Percentiles rank a stretch among this genome's conserved stretches.
phyloP scores from a whole-genome alignment of 306 rosid genomes.

The Trifolium pratense region DNA sequence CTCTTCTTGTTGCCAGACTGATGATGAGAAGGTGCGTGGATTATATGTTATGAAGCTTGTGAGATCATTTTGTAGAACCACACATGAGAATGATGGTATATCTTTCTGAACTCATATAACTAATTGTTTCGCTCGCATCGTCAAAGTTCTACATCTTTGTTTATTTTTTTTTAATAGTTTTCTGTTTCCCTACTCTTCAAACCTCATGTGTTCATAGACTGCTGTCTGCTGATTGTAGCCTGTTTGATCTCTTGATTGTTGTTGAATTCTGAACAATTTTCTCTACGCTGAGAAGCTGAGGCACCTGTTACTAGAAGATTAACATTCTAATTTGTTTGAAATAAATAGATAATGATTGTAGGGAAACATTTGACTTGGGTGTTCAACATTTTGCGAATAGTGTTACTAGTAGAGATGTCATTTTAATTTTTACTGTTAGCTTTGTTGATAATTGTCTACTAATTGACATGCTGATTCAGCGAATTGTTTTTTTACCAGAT shows the following conservation, averaged over 20 bases:
- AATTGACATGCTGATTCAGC: conserved; percentile 32
- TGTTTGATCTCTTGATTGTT: conserved; percentile 10
- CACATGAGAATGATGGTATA: conserved; percentile 67
- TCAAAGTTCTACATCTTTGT: background rate
- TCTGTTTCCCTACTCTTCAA: background rate
- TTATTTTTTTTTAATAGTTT: background rate
- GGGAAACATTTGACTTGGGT: background rate
- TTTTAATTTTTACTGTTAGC: conserved; percentile 5
- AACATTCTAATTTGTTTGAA: background rate
- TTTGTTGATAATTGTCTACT: background rate
- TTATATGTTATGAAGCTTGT: conserved; percentile 88
- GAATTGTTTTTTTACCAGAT: conserved; percentile 54
- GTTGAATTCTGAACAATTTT: conserved; percentile 20
- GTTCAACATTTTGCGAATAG: background rate
- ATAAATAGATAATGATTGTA: background rate
- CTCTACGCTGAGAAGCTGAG: conserved; percentile 10
- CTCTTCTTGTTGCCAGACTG: conserved; percentile 57
- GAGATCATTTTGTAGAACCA: conserved; percentile 84
- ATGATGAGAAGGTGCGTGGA: conserved; percentile 83
- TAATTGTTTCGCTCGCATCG: background rate
- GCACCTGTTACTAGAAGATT: background rate
- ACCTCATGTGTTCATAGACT: background rate
- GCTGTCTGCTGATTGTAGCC: conserved; percentile 2
- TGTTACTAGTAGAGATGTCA: conserved; percentile 18
- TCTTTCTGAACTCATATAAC: conserved; percentile 36